These are phyloP conservation scores for Rhypophila decipiens DNA, from an alignment of 495 filamentous ascomycete species.

Conservation along the genomic window DNA sequence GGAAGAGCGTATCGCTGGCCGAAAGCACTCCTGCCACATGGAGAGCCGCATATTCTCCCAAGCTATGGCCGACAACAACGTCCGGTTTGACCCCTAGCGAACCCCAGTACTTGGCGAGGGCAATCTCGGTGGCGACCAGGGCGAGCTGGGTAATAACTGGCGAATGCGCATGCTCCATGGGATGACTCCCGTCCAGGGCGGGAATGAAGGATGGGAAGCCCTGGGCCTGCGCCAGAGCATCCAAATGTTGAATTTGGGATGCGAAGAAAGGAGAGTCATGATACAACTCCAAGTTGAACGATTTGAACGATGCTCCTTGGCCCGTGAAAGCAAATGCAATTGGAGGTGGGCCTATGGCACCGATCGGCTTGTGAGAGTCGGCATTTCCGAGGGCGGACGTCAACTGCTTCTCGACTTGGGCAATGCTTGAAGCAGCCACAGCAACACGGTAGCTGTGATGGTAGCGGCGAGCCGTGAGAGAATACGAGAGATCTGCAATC, in stretches of 20 bases:
- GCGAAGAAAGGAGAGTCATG: slow-evolving; percentile 49
- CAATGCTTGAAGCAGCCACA: slow-evolving; percentile 12
- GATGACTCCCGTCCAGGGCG: slow-evolving; percentile 47
- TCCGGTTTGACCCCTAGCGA: slow-evolving; percentile 58
- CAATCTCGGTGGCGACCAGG: slow-evolving; percentile 63
- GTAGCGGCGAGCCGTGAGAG: slow-evolving; percentile 64
- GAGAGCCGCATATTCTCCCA: slow-evolving; percentile 70
- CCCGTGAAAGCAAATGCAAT: slow-evolving; percentile 54
- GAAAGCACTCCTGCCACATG: slow-evolving; percentile 63
- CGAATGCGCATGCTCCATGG: slow-evolving; percentile 41
- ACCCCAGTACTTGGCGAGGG: slow-evolving; percentile 60
- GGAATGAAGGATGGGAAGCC: slow-evolving; percentile 51
- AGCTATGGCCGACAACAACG: slow-evolving; percentile 66
- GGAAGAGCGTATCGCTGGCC: slow-evolving; percentile 55
- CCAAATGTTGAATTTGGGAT: slow-evolving; percentile 50
- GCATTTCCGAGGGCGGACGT: background rate
- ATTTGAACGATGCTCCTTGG: slow-evolving; percentile 33
- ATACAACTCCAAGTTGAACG: slow-evolving; percentile 40
- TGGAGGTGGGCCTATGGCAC: slow-evolving; percentile 17
- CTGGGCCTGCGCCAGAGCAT: slow-evolving; percentile 51
- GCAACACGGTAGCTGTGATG: slow-evolving; percentile 55
- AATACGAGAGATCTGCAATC: slow-evolving; percentile 55
- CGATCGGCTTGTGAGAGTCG: slow-evolving; percentile 5
- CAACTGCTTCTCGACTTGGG: slow-evolving; percentile 11
- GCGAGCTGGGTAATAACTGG: slow-evolving; percentile 61